These are phyloP conservation scores for Acacia concinna DNA, from an alignment of 331 rosid species.

Conservation along the genomic window DNA sequence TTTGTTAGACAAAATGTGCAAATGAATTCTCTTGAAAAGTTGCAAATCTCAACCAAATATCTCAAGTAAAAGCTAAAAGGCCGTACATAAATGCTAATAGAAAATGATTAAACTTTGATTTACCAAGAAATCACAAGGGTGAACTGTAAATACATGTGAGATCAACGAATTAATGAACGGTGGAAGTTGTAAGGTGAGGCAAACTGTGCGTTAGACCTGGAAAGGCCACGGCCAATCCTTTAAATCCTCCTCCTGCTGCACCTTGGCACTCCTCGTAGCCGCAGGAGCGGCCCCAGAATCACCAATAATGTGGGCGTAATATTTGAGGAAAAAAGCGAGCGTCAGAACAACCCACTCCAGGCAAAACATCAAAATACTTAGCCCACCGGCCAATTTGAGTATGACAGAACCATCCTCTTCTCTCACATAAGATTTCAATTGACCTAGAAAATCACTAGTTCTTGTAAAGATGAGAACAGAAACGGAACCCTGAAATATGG, in stretches of 20 bases:
- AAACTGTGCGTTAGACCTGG: conserved; percentile 46
- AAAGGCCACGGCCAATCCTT: conserved; percentile 97
- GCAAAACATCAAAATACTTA: conserved; percentile 72
- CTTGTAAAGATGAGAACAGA: conserved; percentile 69
- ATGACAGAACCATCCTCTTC: conserved; percentile 78
- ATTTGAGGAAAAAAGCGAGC: conserved; percentile 78
- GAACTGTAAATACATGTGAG: neutral
- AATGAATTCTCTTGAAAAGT: neutral
- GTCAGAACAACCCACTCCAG: conserved; percentile 86
- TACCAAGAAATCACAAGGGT: neutral
- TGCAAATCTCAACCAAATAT: neutral
- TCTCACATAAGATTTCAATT: conserved; percentile 73
- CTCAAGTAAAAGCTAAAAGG: neutral
- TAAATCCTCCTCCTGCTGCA: conserved; percentile 77
- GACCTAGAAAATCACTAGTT: conserved; percentile 62
- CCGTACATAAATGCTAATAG: neutral
- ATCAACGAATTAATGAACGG: neutral
- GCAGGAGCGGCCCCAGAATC: conserved; percentile 26
- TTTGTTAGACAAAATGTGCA: no score
- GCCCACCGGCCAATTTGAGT: conserved; percentile 73
- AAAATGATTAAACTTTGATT: neutral
- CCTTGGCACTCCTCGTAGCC: conserved; percentile 62
- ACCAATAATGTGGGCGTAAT: conserved; percentile 62
- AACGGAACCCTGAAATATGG: conserved; percentile 81
- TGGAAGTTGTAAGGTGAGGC: no score